Percentiles rank a stretch among this genome's conserved stretches.
These are phyloP conservation scores for Malus hybrid DNA, from an alignment of 331 rosid genomes.

Conservation along the genomic window DNA sequence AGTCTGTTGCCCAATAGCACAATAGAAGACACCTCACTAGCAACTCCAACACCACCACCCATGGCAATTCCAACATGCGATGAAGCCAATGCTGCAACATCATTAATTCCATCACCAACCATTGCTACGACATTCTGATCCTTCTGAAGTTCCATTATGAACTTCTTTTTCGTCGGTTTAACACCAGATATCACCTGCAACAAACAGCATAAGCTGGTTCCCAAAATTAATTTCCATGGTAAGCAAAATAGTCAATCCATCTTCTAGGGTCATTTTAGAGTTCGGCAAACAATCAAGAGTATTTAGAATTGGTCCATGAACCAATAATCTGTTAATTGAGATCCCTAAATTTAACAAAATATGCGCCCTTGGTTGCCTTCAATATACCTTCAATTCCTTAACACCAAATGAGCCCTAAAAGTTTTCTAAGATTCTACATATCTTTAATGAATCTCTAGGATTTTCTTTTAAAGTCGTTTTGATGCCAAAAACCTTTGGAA, in stretches of 20 bases:
- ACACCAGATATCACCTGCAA: constrained; percentile 77
- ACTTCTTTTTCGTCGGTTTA: constrained; percentile 78
- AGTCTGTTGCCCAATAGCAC: too few relatives aligned
- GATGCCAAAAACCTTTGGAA: not conserved
- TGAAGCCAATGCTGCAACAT: too few relatives aligned
- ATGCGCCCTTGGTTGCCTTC: too few relatives aligned
- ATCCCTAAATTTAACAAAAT: too few relatives aligned
- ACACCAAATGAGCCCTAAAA: too few relatives aligned
- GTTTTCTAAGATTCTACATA: not conserved
- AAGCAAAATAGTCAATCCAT: not conserved
- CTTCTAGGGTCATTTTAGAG: not conserved
- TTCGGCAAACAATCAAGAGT: not conserved
- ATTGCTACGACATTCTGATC: constrained; percentile 69
- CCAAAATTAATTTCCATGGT: constrained; percentile 2
- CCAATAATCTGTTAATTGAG: too few relatives aligned
- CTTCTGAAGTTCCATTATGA: constrained; percentile 61
- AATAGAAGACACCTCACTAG: too few relatives aligned
- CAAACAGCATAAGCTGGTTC: not conserved
- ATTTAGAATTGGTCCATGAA: too few relatives aligned
- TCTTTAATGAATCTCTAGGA: not conserved
- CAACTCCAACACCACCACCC: too few relatives aligned
- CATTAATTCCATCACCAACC: constrained; percentile 83
- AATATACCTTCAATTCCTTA: too few relatives aligned
- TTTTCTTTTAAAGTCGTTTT: not conserved
- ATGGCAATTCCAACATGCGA: too few relatives aligned